Conservation (phyloP, 2,329 filamentous ascomycete genomes). For the Biscogniauxia sp. region DNA sequence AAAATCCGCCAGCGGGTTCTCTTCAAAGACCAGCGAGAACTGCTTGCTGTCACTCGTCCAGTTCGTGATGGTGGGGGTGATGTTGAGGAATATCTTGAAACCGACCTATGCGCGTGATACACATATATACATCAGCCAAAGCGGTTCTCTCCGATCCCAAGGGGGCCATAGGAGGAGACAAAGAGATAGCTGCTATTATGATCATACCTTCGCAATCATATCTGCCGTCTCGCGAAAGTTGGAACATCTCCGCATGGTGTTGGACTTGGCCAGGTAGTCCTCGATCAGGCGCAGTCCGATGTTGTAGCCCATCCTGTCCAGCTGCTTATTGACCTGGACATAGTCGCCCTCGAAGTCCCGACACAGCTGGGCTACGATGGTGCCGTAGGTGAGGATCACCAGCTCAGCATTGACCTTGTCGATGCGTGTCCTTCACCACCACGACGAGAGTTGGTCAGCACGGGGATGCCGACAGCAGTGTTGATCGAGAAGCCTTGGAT, state of each 20-base stretch:
- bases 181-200: not conserved
- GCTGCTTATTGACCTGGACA: conserved; percentile 90
- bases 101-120: conserved; percentile 63
- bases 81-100: conserved; percentile 98
- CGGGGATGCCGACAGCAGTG: no score
- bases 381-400: conserved; percentile 95
- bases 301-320: conserved; percentile 99
- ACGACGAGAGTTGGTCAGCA: not conserved
- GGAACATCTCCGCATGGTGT: conserved; percentile 79
- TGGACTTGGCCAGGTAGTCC: conserved; percentile 95
- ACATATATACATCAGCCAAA: conserved; percentile 17
- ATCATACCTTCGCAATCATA: conserved; percentile 81
- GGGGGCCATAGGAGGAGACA: not conserved
- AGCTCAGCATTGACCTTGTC: conserved; percentile 98
- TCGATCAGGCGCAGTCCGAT: conserved; percentile 95
- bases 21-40: conserved; percentile 93
- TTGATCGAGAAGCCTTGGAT: conserved; percentile 14
- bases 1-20: conserved; percentile 95
- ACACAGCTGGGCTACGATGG: conserved; percentile 93
- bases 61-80: conserved; percentile 88
- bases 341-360: conserved; percentile 96
- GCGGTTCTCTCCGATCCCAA: not conserved
- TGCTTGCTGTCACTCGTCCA: conserved; percentile 97
- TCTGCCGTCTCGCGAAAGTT: conserved; percentile 97
- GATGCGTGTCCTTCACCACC: conserved; percentile 70